phyloP scores from a whole-genome alignment of 2,329 filamentous ascomycete genomes.

The Penicillium sp. region DNA sequence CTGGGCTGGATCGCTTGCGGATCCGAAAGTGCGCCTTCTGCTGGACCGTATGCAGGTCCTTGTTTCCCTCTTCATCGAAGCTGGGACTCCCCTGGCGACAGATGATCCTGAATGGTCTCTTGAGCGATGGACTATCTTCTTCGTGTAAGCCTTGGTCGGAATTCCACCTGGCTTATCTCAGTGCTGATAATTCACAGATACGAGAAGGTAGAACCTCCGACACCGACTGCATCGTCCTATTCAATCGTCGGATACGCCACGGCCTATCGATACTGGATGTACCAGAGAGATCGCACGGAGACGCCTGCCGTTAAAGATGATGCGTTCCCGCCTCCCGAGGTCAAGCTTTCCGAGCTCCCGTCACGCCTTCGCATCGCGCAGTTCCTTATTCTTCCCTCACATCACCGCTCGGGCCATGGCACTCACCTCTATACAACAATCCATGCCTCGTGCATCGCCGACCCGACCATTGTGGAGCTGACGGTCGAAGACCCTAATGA shows the following conservation, averaged over 20 bases:
- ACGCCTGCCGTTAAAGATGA: slow-evolving; percentile 45
- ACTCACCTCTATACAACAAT: slow-evolving; percentile 77
- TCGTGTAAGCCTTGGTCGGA: slow-evolving; percentile 57
- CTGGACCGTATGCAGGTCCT: slow-evolving; percentile 80
- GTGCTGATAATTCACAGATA: slow-evolving; percentile 43
- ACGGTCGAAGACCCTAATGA: slow-evolving; percentile 91
- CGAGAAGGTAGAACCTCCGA: slow-evolving; percentile 51
- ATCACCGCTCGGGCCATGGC: slow-evolving; percentile 77
- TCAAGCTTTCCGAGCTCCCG: slow-evolving; percentile 61
- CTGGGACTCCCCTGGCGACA: slow-evolving; percentile 72
- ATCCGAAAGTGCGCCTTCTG: slow-evolving; percentile 67
- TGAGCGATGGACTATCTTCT: slow-evolving; percentile 88
- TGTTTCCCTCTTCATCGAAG: slow-evolving; percentile 86
- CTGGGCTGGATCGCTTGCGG: slow-evolving; percentile 73
- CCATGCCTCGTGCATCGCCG: slow-evolving; percentile 65
- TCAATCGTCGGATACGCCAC: slow-evolving; percentile 86
- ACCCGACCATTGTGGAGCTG: slow-evolving; percentile 72
- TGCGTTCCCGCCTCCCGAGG: slow-evolving; percentile 43
- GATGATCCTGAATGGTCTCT: slow-evolving; percentile 70
- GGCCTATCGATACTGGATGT: slow-evolving; percentile 78
- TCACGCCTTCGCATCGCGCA: slow-evolving; percentile 85
- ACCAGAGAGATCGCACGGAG: slow-evolving; percentile 38
- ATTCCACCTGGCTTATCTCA: too few relatives aligned
- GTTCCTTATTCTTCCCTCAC: slow-evolving; percentile 85
- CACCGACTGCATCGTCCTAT: slow-evolving; percentile 60